A percentile compares a stretch with the other conserved stretches of the same genome.
Conservation (phyloP, 2,329 filamentous ascomycete species). For the Fusarium liriodendri region DNA sequence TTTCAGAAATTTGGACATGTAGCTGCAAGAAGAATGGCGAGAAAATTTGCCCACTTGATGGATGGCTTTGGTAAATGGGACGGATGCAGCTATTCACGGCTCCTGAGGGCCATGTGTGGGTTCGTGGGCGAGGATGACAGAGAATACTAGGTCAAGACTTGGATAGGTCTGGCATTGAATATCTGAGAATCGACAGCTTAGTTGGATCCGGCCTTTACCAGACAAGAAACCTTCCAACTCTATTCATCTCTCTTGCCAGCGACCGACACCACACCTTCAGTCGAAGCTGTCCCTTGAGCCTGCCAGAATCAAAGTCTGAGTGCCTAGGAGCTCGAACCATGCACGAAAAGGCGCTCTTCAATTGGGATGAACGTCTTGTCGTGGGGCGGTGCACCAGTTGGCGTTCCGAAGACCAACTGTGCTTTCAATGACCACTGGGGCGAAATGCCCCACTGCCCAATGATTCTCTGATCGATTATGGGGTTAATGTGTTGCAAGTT, state of each 20-base stretch:
- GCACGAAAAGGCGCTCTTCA: slow-evolving; percentile 8
- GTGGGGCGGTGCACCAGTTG: background rate
- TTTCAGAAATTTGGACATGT: background rate
- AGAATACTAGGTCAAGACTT: background rate
- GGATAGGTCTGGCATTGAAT: background rate
- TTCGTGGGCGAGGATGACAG: background rate
- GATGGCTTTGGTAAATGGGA: slow-evolving; percentile 15
- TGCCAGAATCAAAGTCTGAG: background rate
- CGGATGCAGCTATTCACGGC: slow-evolving; percentile 14
- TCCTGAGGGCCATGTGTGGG: slow-evolving; percentile 8
- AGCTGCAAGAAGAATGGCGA: slow-evolving; percentile 9
- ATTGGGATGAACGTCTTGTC: slow-evolving; percentile 2
- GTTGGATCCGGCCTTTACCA: background rate
- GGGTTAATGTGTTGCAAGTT: slow-evolving; percentile 26
- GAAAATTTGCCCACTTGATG: slow-evolving; percentile 22
- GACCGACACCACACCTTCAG: background rate
- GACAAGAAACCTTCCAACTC: background rate
- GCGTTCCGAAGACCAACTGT: slow-evolving; percentile 22
- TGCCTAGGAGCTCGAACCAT: background rate
- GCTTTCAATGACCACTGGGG: slow-evolving; percentile 25
- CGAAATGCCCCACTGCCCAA: slow-evolving; percentile 17
- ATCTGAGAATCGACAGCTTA: background rate
- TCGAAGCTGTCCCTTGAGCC: background rate
- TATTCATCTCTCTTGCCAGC: background rate
- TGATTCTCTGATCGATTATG: slow-evolving; percentile 15